Evolutionary conservation across 371 early-diverging fungal genomes (phyloP).

Genomic region (Synchytrium microbalum): DNA sequence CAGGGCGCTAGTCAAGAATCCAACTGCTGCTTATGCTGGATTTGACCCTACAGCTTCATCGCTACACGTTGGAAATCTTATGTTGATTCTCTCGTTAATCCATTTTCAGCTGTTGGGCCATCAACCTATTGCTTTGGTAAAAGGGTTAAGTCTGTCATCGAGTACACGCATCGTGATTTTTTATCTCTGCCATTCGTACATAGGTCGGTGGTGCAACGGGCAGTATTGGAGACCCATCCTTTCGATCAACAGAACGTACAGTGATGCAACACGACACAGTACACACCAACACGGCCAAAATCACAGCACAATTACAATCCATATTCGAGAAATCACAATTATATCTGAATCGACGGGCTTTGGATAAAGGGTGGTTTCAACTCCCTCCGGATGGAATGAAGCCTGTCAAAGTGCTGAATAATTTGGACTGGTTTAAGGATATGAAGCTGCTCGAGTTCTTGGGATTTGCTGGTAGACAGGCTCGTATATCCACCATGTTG

Average conservation of each 20-base stretch:
- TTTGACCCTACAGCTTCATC: constrained; percentile 93
- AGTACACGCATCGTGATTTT: constrained; percentile 2
- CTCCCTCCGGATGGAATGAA: constrained; percentile 7
- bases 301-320: constrained; percentile 58
- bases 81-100: constrained; percentile 72
- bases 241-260: constrained; percentile 69
- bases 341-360: constrained; percentile 59
- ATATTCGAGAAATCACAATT: constrained; percentile 71
- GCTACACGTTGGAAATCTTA: constrained; percentile 84
- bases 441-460: constrained; percentile 77
- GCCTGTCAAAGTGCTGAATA: constrained; percentile 62
- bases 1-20: constrained; percentile 7
- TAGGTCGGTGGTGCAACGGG: constrained; percentile 92
- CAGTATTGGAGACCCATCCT: constrained; percentile 88
- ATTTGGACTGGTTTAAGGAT: constrained; percentile 69
- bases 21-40: constrained; percentile 64
- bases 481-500: constrained; percentile 78
- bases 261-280: constrained; percentile 52
- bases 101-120: constrained; percentile 84
- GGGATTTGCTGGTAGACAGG: constrained; percentile 65
- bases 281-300: constrained; percentile 54
- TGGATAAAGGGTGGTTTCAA: constrained; percentile 24
- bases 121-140: constrained; percentile 70
- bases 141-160: background rate
- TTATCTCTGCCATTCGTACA: background rate